These are phyloP conservation scores for Elsinoe batatas DNA, from an alignment of 2,329 filamentous ascomycete species.

Conservation along the genomic window DNA sequence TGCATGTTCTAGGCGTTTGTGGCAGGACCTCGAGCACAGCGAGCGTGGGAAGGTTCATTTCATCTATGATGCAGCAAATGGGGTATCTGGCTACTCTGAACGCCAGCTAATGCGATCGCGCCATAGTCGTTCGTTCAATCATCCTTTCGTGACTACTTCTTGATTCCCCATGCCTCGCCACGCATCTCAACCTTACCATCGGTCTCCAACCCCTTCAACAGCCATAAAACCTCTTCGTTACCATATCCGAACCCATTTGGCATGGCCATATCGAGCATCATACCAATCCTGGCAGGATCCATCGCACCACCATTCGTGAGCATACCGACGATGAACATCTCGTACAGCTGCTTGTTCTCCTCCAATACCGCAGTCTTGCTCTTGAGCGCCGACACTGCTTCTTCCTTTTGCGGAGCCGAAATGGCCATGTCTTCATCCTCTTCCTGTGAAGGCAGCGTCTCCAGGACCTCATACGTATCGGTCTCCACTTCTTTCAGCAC, in stretches of 20 bases:
- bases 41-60: background rate
- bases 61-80: background rate
- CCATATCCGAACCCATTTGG: constrained; percentile 82
- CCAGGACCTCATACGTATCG: constrained; percentile 57
- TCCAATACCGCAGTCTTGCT: constrained; percentile 50
- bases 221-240: constrained; percentile 75
- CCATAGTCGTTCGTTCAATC: background rate
- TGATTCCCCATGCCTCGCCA: constrained; percentile 26
- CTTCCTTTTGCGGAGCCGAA: constrained; percentile 31
- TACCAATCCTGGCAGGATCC: constrained; percentile 69
- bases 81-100: background rate
- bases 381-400: constrained; percentile 39
- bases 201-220: constrained; percentile 68
- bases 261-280: constrained; percentile 92
- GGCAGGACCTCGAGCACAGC: background rate
- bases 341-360: constrained; percentile 66
- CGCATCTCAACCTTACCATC: constrained; percentile 50
- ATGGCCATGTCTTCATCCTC: constrained; percentile 21
- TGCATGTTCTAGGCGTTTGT: background rate
- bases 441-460: constrained; percentile 41
- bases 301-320: constrained; percentile 83
- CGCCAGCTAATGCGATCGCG: background rate
- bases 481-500: constrained; percentile 49
- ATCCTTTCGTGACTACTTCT: constrained; percentile 13
- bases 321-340: constrained; percentile 91